Evolutionary conservation across 2,329 filamentous ascomycete genomes (phyloP).

Genomic region (Penicillium rolfsii): DNA sequence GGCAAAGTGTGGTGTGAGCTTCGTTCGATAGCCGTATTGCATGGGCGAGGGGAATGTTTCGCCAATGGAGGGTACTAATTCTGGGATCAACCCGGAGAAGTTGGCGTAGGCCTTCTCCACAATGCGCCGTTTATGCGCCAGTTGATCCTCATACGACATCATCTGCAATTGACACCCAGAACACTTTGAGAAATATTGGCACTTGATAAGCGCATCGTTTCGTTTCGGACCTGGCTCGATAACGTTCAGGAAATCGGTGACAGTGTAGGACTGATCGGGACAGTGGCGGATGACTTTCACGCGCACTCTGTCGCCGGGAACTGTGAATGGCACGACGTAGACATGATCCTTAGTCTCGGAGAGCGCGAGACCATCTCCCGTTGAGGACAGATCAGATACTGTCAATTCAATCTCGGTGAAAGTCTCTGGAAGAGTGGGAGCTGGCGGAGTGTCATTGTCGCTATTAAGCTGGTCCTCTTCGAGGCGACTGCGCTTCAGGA

Average conservation of each 20-base stretch:
- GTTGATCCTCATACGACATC: slow-evolving; percentile 84
- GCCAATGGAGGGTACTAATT: slow-evolving; percentile 72
- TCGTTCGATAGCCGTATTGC: slow-evolving; percentile 93
- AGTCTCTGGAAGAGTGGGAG: slow-evolving; percentile 60
- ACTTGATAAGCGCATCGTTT: slow-evolving; percentile 75
- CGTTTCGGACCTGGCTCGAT: slow-evolving; percentile 72
- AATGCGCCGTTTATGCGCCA: slow-evolving; percentile 79
- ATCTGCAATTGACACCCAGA: slow-evolving; percentile 98
- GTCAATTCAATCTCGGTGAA: slow-evolving; percentile 79
- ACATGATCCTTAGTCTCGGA: slow-evolving; percentile 68
- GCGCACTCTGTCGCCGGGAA: slow-evolving; percentile 79
- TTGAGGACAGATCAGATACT: slow-evolving; percentile 83
- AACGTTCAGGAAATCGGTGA: slow-evolving; percentile 81
- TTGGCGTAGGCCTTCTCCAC: slow-evolving; percentile 90
- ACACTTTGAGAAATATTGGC: slow-evolving; percentile 84
- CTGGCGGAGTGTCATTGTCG: slow-evolving; percentile 26
- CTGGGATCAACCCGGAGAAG: slow-evolving; percentile 80
- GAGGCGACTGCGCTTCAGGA: slow-evolving; percentile 40
- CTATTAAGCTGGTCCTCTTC: slow-evolving; percentile 33
- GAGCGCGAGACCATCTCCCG: slow-evolving; percentile 84
- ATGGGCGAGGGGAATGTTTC: slow-evolving; percentile 90
- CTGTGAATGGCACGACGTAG: slow-evolving; percentile 85
- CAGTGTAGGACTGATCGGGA: slow-evolving; percentile 66
- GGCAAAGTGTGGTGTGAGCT: slow-evolving; percentile 95
- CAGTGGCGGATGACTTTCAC: slow-evolving; percentile 79